Evolutionary conservation across 108 stramenopile genomes (phyloP).

Genomic region (Schizochytrium sp.): DNA sequence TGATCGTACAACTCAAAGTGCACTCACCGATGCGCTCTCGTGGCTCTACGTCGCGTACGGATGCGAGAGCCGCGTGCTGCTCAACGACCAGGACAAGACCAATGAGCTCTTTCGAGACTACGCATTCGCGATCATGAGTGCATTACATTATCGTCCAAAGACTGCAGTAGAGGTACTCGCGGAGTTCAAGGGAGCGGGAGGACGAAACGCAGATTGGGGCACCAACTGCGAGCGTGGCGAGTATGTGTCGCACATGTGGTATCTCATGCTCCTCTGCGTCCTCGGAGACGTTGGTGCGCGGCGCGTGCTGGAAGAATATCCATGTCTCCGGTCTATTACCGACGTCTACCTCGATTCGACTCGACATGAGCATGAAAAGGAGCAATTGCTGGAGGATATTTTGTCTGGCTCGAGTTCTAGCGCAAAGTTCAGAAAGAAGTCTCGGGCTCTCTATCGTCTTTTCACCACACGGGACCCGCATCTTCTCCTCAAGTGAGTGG

Average conservation of each 20-base stretch:
- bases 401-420: neutral
- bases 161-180: neutral
- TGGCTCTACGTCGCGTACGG: neutral
- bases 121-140: neutral
- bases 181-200: neutral
- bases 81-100: neutral
- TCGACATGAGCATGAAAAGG: neutral
- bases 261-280: neutral
- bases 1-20: neutral
- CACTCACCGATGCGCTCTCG: neutral
- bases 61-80: neutral
- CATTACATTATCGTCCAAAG: neutral
- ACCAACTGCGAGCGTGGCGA: neutral
- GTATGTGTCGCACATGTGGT: neutral
- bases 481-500: neutral
- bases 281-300: neutral
- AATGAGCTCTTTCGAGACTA: neutral
- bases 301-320: neutral
- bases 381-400: neutral
- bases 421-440: neutral
- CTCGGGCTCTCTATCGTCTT: neutral
- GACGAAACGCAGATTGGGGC: neutral
- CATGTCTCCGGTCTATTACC: neutral
- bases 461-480: neutral
- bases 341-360: neutral